Conservation (phyloP, 1,284 basidiomycete genomes). For the Paramarasmius palmivorus region DNA sequence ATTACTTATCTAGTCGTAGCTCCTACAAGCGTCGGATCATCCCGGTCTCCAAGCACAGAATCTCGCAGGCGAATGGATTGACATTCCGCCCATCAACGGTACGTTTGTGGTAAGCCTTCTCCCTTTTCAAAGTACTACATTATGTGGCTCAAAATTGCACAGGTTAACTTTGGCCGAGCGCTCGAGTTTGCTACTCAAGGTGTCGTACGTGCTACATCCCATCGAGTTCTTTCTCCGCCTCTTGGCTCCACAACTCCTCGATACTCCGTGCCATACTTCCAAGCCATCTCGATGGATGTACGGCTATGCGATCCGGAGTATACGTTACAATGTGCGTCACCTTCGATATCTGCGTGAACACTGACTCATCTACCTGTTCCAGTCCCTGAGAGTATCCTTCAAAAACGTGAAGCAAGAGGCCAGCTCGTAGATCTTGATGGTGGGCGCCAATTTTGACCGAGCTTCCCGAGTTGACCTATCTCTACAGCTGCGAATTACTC, state of each 20-base stretch:
- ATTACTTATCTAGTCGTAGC: slow-evolving; percentile 32
- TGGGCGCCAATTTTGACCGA: no score
- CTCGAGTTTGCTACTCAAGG: slow-evolving; percentile 67
- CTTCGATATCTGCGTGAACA: slow-evolving; percentile 1
- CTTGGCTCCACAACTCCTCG: slow-evolving; percentile 43
- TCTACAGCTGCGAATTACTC: slow-evolving; percentile 63
- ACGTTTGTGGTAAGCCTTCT: slow-evolving; percentile 55
- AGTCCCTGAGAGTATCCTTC: slow-evolving; percentile 64
- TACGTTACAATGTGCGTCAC: slow-evolving; percentile 48
- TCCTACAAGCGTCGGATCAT: slow-evolving; percentile 67
- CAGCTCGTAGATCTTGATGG: slow-evolving; percentile 49
- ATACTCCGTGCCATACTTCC: slow-evolving; percentile 76
- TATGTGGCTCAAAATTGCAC: no score
- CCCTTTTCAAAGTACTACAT: neutral
- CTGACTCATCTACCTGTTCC: neutral
- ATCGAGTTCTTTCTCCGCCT: slow-evolving; percentile 65
- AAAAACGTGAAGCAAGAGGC: slow-evolving; percentile 57
- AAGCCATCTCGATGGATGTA: slow-evolving; percentile 55
- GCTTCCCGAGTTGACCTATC: no score
- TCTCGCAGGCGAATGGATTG: slow-evolving; percentile 70
- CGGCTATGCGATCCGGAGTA: slow-evolving; percentile 40
- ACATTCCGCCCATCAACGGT: slow-evolving; percentile 67
- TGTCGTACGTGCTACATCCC: slow-evolving; percentile 67
- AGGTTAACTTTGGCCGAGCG: slow-evolving; percentile 24
- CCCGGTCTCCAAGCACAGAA: slow-evolving; percentile 71